phyloP scores from a whole-genome alignment of 192 early-diverging fungal genomes.

The Coemansia sp. region DNA sequence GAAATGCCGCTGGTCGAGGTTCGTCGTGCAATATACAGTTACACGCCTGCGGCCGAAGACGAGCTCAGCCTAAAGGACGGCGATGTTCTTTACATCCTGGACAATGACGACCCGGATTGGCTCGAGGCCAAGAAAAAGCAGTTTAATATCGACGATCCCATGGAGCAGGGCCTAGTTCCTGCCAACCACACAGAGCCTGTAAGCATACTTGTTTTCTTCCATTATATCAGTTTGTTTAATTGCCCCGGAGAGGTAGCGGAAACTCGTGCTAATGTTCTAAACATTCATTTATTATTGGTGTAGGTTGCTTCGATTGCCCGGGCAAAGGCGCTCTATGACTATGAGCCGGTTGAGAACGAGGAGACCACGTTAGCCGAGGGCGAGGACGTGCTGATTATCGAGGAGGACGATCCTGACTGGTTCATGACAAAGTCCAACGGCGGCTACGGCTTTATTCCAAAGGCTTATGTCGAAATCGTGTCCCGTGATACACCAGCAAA shows the following conservation, averaged over 20 bases:
- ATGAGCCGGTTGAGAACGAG: constrained; percentile 78
- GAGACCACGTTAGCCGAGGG: constrained; percentile 81
- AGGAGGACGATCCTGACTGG: constrained; percentile 91
- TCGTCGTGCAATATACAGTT: constrained; percentile 85
- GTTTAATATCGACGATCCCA: constrained; percentile 31
- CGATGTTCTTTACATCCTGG: constrained; percentile 83
- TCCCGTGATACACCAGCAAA: constrained; percentile 9
- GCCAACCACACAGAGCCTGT: constrained; percentile 81
- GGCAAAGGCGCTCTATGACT: constrained; percentile 79
- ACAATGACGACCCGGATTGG: constrained; percentile 92
- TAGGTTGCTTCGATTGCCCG: constrained; percentile 58
- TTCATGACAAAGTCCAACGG: constrained; percentile 76
- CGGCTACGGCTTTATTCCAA: constrained; percentile 81
- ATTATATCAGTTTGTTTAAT: not conserved
- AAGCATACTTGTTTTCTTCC: constrained; percentile 12
- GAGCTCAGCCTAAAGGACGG: constrained; percentile 85
- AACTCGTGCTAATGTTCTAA: not conserved
- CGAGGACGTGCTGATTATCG: constrained; percentile 72
- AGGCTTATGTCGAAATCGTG: constrained; percentile 76
- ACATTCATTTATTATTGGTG: not conserved
- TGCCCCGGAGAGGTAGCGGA: too few species aligned
- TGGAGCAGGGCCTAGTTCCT: constrained; percentile 81
- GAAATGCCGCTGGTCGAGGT: constrained; percentile 57
- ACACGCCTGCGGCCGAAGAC: constrained; percentile 78
- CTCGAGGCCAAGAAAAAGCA: constrained; percentile 77